Evolutionary conservation across 495 filamentous ascomycete species (phyloP).

Genomic region (Hypoxylon fragiforme): DNA sequence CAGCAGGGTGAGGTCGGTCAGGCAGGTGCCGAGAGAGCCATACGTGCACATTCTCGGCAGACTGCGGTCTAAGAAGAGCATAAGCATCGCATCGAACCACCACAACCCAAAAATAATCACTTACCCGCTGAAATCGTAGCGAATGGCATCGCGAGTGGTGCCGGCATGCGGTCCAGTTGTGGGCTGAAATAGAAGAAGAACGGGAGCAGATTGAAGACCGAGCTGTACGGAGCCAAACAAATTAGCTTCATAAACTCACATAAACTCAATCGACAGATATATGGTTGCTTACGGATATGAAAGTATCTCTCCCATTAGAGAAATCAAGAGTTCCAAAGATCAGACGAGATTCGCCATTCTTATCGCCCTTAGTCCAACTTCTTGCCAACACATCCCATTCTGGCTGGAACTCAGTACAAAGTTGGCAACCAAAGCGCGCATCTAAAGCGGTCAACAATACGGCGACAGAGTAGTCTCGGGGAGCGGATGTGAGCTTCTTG

Average conservation of each 20-base stretch:
- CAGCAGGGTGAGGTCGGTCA: slow-evolving; percentile 68
- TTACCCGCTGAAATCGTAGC: slow-evolving; percentile 90
- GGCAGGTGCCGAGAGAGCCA: slow-evolving; percentile 82
- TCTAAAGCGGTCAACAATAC: slow-evolving; percentile 89
- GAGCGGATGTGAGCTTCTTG: slow-evolving; percentile 69
- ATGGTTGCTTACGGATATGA: slow-evolving; percentile 75
- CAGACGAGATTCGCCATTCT: slow-evolving; percentile 68
- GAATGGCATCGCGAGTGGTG: slow-evolving; percentile 65
- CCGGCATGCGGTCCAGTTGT: slow-evolving; percentile 83
- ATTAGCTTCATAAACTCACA: slow-evolving; percentile 12
- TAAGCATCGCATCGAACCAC: slow-evolving; percentile 9
- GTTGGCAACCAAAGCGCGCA: slow-evolving; percentile 77
- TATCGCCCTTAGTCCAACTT: slow-evolving; percentile 85
- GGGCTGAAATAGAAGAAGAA: slow-evolving; percentile 85
- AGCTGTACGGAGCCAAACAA: slow-evolving; percentile 68
- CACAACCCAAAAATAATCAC: slow-evolving; percentile 14
- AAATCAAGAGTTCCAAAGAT: slow-evolving; percentile 91
- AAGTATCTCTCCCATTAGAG: slow-evolving; percentile 76
- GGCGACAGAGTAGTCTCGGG: slow-evolving; percentile 81
- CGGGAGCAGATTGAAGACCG: slow-evolving; percentile 91
- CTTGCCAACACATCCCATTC: slow-evolving; percentile 89
- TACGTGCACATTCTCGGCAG: slow-evolving; percentile 73
- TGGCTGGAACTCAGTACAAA: slow-evolving; percentile 89
- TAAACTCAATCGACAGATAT: not conserved
- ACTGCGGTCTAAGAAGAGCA: slow-evolving; percentile 61